Base-by-base conservation (phyloP, 2,329 filamentous ascomycete genomes). In the Fusarium sororula region DNA sequence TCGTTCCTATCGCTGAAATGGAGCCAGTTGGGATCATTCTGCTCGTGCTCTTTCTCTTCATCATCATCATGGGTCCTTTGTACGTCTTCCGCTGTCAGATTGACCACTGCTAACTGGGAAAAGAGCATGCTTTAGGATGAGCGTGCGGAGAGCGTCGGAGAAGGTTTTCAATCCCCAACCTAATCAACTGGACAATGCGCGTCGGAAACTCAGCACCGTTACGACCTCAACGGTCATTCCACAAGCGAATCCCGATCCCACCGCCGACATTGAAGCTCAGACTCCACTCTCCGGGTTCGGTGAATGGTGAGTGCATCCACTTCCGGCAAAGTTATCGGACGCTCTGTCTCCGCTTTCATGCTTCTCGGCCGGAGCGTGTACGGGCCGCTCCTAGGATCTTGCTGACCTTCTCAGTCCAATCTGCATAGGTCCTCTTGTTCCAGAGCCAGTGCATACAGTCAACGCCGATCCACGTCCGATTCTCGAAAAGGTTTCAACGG, bases 371-470 rank as follows among this genome's bases (percentile, higher is more conserved):
- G 58, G 62, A 54, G 9, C 50, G 45, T 51, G 13, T 48, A 41
- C 62, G 42, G 56, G 45, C 53, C 35, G 59, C 8, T 35, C 56
- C 55, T 28, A 41, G 38, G 50, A 38, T 53, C 57, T 74, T 22
- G 54, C 56, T 64, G 50, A 53, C 44, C 26, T 50, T 45, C 32
- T 48, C 48, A 82, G 81, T 67, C 78, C 81, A 47, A 82, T 82
- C 42, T 81, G 81, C 61, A 82, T 82, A 62, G 80, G 75, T 7
- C 77, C 81, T 64, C 65, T 82, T 48, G 68, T 79, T 18, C 77
- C 79, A 18, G 78, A 80, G 20, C 78, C 77, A 17, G 73, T 41
- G 4, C 74, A 75, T n/a, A 44, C 63, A 13, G 63, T 66, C 38
- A 74, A 56, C n/a, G 32, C 61, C 44, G 62, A 75, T 39, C 66